Conservation (phyloP, 768 basidiomycete genomes). For the Xerocomus potaroensis region DNA sequence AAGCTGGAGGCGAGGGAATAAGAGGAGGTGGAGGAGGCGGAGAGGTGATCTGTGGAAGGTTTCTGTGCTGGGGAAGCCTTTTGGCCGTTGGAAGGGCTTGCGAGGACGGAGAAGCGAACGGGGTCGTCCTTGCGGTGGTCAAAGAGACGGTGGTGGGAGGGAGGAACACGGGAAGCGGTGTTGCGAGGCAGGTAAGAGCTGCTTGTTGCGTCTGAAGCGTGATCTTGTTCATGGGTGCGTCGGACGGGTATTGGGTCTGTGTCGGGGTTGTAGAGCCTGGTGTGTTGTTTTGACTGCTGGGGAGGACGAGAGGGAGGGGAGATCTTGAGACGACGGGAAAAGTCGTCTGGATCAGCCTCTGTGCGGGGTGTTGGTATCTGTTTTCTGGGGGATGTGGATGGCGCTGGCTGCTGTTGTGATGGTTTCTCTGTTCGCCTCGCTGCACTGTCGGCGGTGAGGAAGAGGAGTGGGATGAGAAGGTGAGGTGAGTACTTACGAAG, state of each 20-base stretch:
- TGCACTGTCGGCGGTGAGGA: constrained; percentile 32
- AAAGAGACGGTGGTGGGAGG: constrained; percentile 57
- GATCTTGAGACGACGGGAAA: constrained; percentile 67
- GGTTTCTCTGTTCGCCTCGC: constrained; percentile 42
- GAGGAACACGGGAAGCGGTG: constrained; percentile 31
- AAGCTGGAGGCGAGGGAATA: constrained; percentile 71
- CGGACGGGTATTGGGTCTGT: constrained; percentile 62
- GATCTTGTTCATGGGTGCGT: constrained; percentile 61
- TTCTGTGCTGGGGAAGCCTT: constrained; percentile 54
- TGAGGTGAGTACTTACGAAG: constrained; percentile 44
- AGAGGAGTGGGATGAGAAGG: neutral
- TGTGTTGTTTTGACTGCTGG: constrained; percentile 32
- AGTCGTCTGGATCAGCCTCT: constrained; percentile 68
- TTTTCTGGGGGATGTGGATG: constrained; percentile 14
- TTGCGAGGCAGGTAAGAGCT: constrained; percentile 42
- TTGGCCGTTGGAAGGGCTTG: constrained; percentile 40
- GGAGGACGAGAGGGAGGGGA: constrained; percentile 45
- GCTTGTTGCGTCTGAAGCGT: constrained; percentile 53
- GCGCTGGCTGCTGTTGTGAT: neutral
- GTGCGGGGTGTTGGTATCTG: constrained; percentile 27
- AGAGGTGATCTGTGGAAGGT: constrained; percentile 65
- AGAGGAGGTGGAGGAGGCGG: constrained; percentile 70
- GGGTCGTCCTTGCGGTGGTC: constrained; percentile 92
- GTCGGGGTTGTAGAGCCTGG: constrained; percentile 70
- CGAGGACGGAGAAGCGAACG: constrained; percentile 69